phyloP scores from a whole-genome alignment of 78 protist genomes.

The Bodo saltans region DNA sequence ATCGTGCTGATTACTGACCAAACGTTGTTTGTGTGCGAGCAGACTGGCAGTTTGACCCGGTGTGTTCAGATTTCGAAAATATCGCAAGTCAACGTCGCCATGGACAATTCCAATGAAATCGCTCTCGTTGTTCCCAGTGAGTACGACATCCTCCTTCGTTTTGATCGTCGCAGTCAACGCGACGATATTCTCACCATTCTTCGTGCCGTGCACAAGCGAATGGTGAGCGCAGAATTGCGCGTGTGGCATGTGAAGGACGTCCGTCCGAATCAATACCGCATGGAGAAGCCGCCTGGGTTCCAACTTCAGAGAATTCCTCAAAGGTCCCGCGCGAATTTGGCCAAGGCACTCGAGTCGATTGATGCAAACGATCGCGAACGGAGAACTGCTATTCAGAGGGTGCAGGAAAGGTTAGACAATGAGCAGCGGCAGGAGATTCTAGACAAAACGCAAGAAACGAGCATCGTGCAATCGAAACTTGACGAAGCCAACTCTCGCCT shows the following conservation, averaged over 20 bases:
- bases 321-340: not conserved
- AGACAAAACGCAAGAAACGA: no score
- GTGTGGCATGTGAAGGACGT: not conserved
- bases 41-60: not conserved
- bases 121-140: not conserved
- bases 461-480: no score
- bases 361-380: not conserved
- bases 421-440: no score
- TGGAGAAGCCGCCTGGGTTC: not conserved
- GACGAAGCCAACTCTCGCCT: not conserved
- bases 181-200: not conserved
- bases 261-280: not conserved
- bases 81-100: not conserved
- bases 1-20: constrained; percentile 10
- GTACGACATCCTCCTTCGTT: not conserved
- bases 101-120: not conserved
- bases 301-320: not conserved
- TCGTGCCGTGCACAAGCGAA: not conserved
- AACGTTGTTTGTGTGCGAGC: constrained; percentile 12
- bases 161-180: not conserved
- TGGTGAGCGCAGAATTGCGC: not conserved
- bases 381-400: no score
- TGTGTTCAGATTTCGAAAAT: not conserved
- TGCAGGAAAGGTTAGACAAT: no score
- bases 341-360: not conserved